Percentiles rank a stretch among this genome's conserved stretches.
phyloP scores from a whole-genome alignment of 75 land plant genomes.

The Pinus taeda region DNA sequence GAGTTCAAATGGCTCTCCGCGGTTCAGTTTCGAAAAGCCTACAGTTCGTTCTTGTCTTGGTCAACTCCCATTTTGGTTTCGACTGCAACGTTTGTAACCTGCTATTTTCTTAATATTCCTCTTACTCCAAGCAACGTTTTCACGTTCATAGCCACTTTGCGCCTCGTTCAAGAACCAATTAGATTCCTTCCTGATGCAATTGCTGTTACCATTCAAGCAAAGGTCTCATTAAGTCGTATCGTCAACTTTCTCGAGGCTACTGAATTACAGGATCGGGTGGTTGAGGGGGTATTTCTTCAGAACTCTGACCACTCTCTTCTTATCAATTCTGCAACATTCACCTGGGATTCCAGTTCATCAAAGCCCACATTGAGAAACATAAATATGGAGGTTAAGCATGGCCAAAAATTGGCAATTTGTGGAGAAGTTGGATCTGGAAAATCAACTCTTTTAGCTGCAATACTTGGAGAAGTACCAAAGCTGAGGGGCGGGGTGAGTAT shows the following conservation, averaged over 20 bases:
- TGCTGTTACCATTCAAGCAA: constrained; percentile 31
- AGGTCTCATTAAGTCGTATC: constrained; percentile 19
- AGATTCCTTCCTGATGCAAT: constrained; percentile 33
- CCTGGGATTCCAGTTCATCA: constrained; percentile 51
- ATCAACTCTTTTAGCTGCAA: constrained; percentile 71
- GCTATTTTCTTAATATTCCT: constrained; percentile 26
- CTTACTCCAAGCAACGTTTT: constrained; percentile 44
- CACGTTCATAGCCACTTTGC: constrained; percentile 41
- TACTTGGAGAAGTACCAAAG: constrained; percentile 88
- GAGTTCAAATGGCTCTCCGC: constrained; percentile 35
- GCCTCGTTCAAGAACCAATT: constrained; percentile 42
- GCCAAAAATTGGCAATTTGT: constrained; percentile 82
- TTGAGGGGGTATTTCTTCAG: constrained; percentile 1
- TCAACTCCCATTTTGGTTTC: constrained; percentile 32
- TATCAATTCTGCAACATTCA: constrained; percentile 43
- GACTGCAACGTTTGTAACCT: constrained; percentile 27
- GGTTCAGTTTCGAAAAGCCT: constrained; percentile 16
- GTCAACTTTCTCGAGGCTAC: constrained; percentile 17
- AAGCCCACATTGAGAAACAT: constrained; percentile 58
- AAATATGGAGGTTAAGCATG: constrained; percentile 39
- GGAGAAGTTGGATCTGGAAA: constrained; percentile 97
- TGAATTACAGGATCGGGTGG: constrained; percentile 2
- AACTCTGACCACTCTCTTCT: constrained; percentile 16
- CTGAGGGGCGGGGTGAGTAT: constrained; percentile 59
- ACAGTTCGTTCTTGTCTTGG: constrained; percentile 25